Base-by-base conservation (phyloP, 164 flowering plant species). In the Liquidambar formosana region DNA sequence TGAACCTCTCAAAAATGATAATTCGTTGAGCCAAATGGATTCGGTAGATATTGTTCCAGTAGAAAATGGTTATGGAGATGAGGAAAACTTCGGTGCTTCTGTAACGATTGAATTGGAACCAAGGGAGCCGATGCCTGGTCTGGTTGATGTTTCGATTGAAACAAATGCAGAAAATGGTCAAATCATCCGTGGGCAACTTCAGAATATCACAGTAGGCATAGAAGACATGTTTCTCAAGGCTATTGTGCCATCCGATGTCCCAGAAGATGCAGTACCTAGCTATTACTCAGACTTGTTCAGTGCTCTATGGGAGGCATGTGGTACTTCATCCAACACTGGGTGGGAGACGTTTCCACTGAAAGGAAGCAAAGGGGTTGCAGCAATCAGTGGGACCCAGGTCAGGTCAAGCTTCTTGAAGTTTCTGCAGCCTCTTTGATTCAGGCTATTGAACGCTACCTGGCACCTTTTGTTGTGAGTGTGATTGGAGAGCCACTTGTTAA, bases 271-370 rank as follows among this genome's bases (percentile, higher is more conserved):
- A 54, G 61, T 83, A 16, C 83, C 91, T 60, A 72, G 51, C 26
- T 95, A 95, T 70, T 82, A 84, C 75, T 76, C 75, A 0, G 82
- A 85, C 57, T 66, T 95, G 73, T 95, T 93, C 72, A 67, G 51
- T 77, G 93, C 97, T 43, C 71, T 93, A 21, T 95, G 99, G 99
- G 95, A 90, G 68, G 96, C 93, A 25, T 95, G 96, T 73, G 84
- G 83, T 65, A 62, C 78, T 56, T 77, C 96, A 49, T 78, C 89
- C 66, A 90, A 77, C 79, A 85, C 83, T 18, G 98, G 96, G 12
- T 78, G 90, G 63, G 98, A 95, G 79, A 81, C 83, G 11, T 95
- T 91, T 74, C 80, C 82, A 26, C 46, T 93, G 47, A 90, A 79
- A 73, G 99, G 96, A 67, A 90, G 96, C 60, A 91, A 88, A 80